Evolutionary conservation across 805 yeast genomes (phyloP), one percentile per base, ranked within the genome.

Genomic region (Wickerhamomyces queroliae): DNA sequence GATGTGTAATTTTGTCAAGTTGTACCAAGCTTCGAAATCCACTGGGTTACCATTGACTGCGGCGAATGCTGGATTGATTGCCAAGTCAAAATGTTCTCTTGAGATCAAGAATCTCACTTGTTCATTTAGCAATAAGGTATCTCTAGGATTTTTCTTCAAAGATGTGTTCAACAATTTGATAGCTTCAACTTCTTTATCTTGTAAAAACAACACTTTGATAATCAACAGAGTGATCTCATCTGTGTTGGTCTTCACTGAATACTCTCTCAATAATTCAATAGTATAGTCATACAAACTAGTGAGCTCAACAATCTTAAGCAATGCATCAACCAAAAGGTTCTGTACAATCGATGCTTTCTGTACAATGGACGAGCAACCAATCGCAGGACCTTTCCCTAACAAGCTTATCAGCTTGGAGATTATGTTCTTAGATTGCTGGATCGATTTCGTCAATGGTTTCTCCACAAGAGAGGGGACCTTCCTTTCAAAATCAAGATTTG

Each of bases 321-420:
- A 76, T 0, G 90, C 80, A 56, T 85, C 90, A 17, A 85, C 80
- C 41, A 88, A 67, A 56, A 75, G 78, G 59, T 88, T 88, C 45
- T 76, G 70, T 19, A 74, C 65, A 20, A 70, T 50, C 1, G 83
- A 73, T 2, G 96, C 81, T 41, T 72, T 75, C 45, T 87, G 93
- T 19, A 78, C 72, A 34, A 76, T 79, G 16, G 80, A 70, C 5
- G 66, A 67, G 35, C 82, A 74, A 5, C 96, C 96, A 33, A 84
- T 56, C 40, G 67, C 68, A 17, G 75, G 67, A 5, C 95, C 95
- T 25, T 39, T 56, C 10, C 52, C 51, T 2, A 64, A 30, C 9
- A 32, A 41, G 8, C 29, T 18, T 4, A 55, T 35, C 17, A 52
- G 27, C 15, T 40, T 42, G 0, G 40, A 5, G 4, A 55, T 46